Base-by-base conservation (phyloP, 805 yeast species). In the Saccharomyces cerevisiae region DNA sequence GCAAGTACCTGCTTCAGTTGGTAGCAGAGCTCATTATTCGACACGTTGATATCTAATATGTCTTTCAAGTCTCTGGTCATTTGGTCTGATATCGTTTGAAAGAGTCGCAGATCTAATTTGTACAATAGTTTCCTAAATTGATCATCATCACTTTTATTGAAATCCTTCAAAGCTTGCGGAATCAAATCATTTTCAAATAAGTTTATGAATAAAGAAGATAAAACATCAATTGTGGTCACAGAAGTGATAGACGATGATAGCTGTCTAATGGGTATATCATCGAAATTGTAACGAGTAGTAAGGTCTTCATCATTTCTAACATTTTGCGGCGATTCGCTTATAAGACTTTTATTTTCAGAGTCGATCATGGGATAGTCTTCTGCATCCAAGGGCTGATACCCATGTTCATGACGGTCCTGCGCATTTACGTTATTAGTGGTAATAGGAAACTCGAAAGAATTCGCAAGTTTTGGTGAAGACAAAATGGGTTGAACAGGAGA, bases 21-120 rank as follows among this genome's bases (percentile, higher is more conserved):
- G 43, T 62, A 60, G 48, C 64, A 59, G 17, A 68, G 58, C 36
- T 65, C 65, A 55, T 67, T 67, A 47, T 67, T 69, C 2, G 71
- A 69, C 27, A 61, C 32, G 55, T 67, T 64, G 27, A 68, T 63
- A 49, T 68, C 72, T 26, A 61, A 50, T 10, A 68, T 63, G 52
- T 68, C 70, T n/a, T 55, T 53, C 14, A 69, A 53, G 51, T 69
- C 72, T 41, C 55, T 55, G 4, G 52, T 49, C 21, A 65, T 51
- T 21, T 55, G 56, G 13, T 61, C 56, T 17, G 57, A n/a, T 22
- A 66, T 51, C 6, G 56, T 49, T 50, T 58, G 57, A 43, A 66
- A 64, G 8, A 68, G 59, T 32, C 62, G 58, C 27, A 62, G 55
- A 53, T 69, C 72, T 27, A 69, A 50, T 52, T 66, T 64, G 50